Evolutionary conservation across 805 yeast species (phyloP).

Genomic region (Candida ficus): DNA sequence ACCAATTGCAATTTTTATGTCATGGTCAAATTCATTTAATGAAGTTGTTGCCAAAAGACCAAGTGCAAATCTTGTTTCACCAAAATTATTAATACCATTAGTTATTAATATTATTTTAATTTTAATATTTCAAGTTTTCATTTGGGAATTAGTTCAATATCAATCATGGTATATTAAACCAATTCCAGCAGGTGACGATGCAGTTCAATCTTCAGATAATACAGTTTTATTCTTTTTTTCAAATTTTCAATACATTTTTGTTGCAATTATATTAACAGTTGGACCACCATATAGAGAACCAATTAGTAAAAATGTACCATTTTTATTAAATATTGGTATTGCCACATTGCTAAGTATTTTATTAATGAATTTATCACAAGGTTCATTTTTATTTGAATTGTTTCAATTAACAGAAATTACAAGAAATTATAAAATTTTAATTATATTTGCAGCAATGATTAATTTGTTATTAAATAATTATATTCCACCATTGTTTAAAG

Average conservation of each 20-base stretch:
- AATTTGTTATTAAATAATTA: constrained; percentile 41
- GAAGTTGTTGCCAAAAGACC: constrained; percentile 70
- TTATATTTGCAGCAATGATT: constrained; percentile 39
- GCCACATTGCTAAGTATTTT: constrained; percentile 45
- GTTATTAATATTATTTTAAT: constrained; percentile 69
- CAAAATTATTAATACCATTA: constrained; percentile 79
- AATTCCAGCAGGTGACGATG: constrained; percentile 73
- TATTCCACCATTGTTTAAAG: constrained; percentile 30
- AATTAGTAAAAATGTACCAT: constrained; percentile 61
- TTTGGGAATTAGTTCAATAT: constrained; percentile 58
- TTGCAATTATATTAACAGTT: constrained; percentile 77
- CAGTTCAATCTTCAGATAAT: constrained; percentile 84
- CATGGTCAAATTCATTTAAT: constrained; percentile 84
- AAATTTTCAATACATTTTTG: constrained; percentile 83
- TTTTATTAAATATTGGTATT: constrained; percentile 52
- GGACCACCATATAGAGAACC: constrained; percentile 94
- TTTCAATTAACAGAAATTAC: constrained; percentile 73
- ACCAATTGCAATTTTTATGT: constrained; percentile 95
- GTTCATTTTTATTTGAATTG: constrained; percentile 52
- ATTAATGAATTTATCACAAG: constrained; percentile 51
- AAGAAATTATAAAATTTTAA: constrained; percentile 40
- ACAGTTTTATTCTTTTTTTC: constrained; percentile 77
- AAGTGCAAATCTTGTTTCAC: constrained; percentile 87
- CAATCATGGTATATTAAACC: constrained; percentile 79
- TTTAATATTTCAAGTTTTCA: constrained; percentile 55